These are phyloP conservation scores for Phialemoniopsis sp. DNA, from an alignment of 2,329 filamentous ascomycete genomes.

Conservation along the genomic window DNA sequence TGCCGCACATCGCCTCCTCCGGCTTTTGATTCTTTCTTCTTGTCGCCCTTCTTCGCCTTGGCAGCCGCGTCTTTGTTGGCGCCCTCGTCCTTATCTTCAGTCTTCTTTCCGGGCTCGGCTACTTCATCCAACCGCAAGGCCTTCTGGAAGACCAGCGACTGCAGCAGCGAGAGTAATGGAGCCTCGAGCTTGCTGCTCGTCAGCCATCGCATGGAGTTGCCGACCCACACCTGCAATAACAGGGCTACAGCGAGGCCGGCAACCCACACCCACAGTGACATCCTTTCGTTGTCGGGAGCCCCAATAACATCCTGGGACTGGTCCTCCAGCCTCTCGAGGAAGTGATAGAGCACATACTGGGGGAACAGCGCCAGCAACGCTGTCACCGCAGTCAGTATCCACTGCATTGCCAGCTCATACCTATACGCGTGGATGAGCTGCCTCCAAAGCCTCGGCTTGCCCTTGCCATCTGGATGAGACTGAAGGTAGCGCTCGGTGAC, in stretches of 20 bases:
- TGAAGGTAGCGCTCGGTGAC: slow-evolving; percentile 13
- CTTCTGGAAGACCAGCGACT: slow-evolving; percentile 28
- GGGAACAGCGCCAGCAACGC: slow-evolving; percentile 24
- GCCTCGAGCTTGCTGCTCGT: slow-evolving; percentile 24
- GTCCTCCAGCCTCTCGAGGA: slow-evolving; percentile 23
- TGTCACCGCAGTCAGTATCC: slow-evolving; percentile 22
- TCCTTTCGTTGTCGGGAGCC: slow-evolving; percentile 8
- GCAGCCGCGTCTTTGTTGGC: slow-evolving; percentile 5
- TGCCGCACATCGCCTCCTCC: slow-evolving; percentile 19
- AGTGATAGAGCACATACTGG: slow-evolving; percentile 27
- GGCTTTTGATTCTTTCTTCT: slow-evolving; percentile 4
- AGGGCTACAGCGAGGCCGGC: slow-evolving; percentile 21
- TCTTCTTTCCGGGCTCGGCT: slow-evolving; percentile 15
- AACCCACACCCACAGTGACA: slow-evolving; percentile 23
- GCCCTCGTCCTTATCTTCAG: slow-evolving; percentile 7
- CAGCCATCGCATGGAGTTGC: slow-evolving; percentile 24
- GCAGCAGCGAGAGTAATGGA: slow-evolving; percentile 22
- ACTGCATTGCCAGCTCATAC: slow-evolving; percentile 21
- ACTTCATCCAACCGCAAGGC: slow-evolving; percentile 27
- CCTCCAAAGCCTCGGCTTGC: slow-evolving; percentile 21
- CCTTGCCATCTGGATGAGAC: slow-evolving; percentile 11
- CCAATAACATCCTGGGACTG: slow-evolving; percentile 8
- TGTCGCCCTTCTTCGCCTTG: slow-evolving; percentile 1
- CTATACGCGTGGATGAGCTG: slow-evolving; percentile 21
- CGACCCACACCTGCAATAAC: slow-evolving; percentile 22